Evolutionary conservation across 805 yeast species (phyloP), one percentile per base, ranked within the genome.

Genomic region (Tetrapisispora iriomotensis): DNA sequence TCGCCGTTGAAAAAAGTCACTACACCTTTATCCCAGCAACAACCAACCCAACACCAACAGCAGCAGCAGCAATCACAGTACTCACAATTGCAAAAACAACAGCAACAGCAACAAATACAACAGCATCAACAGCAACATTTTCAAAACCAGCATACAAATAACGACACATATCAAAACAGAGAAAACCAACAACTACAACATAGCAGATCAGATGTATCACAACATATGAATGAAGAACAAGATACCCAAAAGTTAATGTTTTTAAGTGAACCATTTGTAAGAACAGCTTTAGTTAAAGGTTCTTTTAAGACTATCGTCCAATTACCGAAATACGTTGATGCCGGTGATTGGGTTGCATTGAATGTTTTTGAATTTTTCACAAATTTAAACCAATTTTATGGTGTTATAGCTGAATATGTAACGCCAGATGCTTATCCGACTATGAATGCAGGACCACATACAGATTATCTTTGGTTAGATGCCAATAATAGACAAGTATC

Each of bases 251-350:
- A 61, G 37, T 36, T 51, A 1, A 58, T 92, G 40, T 92, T 88
- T 54, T 58, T 92, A 48, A 79, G 92, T 54, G 95, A 88, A 50
- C 97, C 96, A 12, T 92, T 83, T 59, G 92, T 88, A 5, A 79
- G 88, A 45, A 85, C 96, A 0, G 94, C 97, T 0, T 66, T 92
- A 26, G 98, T 94, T 15, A 92, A 90, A 56, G 99, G 99, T 14
- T 83, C 95, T 0, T 92, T 87, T 66, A 87, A 84, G 54, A 88
- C 98, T 1, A 92, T 92, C 47, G 96, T 92, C 1, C 95, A 85
- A 55, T 67, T 86, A 18, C 98, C 99, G 15, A 86, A 85, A 56
- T 90, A 90, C 56, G 96, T 94, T 10, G 97, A 92, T 54, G 71
- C 76, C 43, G 84, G 87, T 40, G 99, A 92, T 60, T 92, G 99